phyloP scores from a whole-genome alignment of 257 asterid genomes.

The Przewalskia tangutica region DNA sequence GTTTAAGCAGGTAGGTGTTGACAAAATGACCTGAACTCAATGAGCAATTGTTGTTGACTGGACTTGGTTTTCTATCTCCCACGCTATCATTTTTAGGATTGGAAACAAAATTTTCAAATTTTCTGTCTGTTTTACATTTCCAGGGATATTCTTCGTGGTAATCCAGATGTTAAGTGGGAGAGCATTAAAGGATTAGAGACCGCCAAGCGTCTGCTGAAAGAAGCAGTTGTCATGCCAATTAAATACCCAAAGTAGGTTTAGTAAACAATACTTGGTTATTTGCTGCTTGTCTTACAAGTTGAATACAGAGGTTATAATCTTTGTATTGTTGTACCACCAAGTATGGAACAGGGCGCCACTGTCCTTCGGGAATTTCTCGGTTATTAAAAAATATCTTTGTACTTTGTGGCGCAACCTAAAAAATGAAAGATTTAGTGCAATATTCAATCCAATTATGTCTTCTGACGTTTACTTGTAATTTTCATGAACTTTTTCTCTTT shows the following conservation, averaged over 20 bases:
- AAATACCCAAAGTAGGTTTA: constrained; percentile 80
- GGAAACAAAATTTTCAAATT: background rate
- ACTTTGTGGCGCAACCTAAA: background rate
- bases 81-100: background rate
- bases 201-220: constrained; percentile 89
- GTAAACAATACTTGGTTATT: constrained; percentile 3
- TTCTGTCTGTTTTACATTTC: constrained; percentile 14
- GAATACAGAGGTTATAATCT: background rate
- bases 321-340: background rate
- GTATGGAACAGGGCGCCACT: background rate
- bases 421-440: background rate
- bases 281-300: constrained; percentile 1
- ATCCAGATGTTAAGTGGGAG: constrained; percentile 95
- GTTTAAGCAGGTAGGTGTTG: constrained; percentile 68
- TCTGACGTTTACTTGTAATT: background rate
- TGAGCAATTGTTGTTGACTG: background rate
- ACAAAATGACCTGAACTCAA: constrained; percentile 5
- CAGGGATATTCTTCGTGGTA: constrained; percentile 95
- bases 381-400: background rate
- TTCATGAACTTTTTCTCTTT: background rate
- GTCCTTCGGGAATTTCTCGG: no score
- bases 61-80: constrained; percentile 4
- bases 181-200: constrained; percentile 86
- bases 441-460: background rate
- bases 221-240: constrained; percentile 99